phyloP scores from a whole-genome alignment of 768 basidiomycete species.

The Lactarius indigo region DNA sequence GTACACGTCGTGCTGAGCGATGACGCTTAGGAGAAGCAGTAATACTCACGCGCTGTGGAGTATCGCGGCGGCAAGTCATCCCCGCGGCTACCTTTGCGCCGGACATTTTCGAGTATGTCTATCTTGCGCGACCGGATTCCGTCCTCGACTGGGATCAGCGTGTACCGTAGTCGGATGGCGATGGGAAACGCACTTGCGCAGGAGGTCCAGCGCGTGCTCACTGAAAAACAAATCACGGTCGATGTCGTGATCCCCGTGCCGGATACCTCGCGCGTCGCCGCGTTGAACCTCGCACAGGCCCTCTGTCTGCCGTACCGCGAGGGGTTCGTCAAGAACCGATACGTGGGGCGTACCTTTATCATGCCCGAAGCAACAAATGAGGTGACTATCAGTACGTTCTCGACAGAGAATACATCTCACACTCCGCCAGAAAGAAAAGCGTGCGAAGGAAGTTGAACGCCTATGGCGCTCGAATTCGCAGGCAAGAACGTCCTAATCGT shows the following conservation, averaged over 20 bases:
- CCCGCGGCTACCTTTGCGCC: conserved; percentile 79
- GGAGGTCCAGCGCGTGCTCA: conserved; percentile 74
- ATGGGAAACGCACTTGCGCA: conserved; percentile 96
- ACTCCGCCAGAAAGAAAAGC: conserved; percentile 69
- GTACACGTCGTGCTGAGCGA: background rate
- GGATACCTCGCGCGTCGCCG: conserved; percentile 95
- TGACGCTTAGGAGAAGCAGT: conserved; percentile 78
- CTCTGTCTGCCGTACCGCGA: conserved; percentile 90
- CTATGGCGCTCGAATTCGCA: conserved; percentile 94
- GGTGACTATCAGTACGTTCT: conserved; percentile 39
- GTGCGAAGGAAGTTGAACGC: conserved; percentile 95
- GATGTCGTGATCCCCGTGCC: conserved; percentile 99
- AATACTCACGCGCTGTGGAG: conserved; percentile 82
- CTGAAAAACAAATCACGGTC: conserved; percentile 61
- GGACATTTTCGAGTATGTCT: conserved; percentile 98
- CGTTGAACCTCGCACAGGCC: conserved; percentile 90
- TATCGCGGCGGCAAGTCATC: conserved; percentile 72
- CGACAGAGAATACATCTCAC: background rate
- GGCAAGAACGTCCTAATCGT: conserved; percentile 92
- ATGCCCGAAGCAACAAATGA: conserved; percentile 99
- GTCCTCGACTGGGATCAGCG: conserved; percentile 96
- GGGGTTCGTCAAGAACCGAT: conserved; percentile 98
- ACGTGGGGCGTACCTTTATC: conserved; percentile 97
- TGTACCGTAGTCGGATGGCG: conserved; percentile 97
- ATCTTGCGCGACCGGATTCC: conserved; percentile 96